Conservation (phyloP, 768 basidiomycete genomes). For the Lentinula raphanica region DNA sequence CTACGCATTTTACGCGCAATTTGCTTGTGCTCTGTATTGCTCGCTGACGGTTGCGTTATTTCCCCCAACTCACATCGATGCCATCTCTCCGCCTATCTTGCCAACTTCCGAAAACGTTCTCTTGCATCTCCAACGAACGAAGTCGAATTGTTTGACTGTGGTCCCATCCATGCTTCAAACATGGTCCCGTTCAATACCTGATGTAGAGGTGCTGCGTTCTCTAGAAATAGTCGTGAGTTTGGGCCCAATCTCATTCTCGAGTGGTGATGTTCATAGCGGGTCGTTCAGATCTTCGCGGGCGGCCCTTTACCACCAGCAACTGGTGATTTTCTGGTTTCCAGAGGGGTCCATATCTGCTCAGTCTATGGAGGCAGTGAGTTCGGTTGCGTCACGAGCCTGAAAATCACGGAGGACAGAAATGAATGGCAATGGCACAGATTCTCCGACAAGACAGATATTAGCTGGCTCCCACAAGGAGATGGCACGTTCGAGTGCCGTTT, state of each 20-base stretch:
- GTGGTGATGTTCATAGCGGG: not conserved
- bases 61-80: conserved; percentile 19
- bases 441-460: conserved; percentile 17
- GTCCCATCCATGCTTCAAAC: conserved; percentile 27
- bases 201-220: conserved; percentile 19
- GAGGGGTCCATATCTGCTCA: conserved; percentile 27
- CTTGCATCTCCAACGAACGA: conserved; percentile 15
- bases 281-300: conserved; percentile 15
- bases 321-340: conserved; percentile 27
- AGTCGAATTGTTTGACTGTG: conserved; percentile 18
- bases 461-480: conserved; percentile 33
- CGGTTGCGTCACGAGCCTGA: conserved; percentile 12
- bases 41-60: conserved; percentile 17
- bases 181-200: conserved; percentile 21
- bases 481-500: conserved; percentile 34
- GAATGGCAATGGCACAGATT: conserved; percentile 29
- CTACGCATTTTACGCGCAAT: conserved; percentile 20
- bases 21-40: conserved; percentile 20
- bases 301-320: conserved; percentile 30
- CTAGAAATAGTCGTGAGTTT: conserved; percentile 25
- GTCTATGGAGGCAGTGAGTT: conserved; percentile 38
- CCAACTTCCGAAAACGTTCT: conserved; percentile 33
- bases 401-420: conserved; percentile 1
- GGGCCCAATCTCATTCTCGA: not conserved
- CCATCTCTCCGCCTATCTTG: conserved; percentile 22